Conservation (phyloP, 2,329 filamentous ascomycete genomes). For the Beauveria rudraprayagi region DNA sequence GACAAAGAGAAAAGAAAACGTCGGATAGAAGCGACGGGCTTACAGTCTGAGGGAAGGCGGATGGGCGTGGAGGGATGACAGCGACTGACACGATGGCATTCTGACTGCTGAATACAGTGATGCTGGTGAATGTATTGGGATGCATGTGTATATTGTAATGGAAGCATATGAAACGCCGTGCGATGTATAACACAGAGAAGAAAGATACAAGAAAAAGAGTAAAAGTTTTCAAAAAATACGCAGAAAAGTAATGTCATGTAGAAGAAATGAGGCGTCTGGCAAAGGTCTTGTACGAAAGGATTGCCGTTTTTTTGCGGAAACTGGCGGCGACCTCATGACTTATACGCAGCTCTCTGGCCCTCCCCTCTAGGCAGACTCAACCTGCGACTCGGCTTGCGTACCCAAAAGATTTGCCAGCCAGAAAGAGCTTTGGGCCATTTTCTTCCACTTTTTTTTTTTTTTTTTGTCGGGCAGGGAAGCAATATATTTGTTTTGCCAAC, state of each 20-base stretch:
- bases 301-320: background rate
- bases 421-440: background rate
- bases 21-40: background rate
- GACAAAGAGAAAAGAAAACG: no score
- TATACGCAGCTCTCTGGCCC: background rate
- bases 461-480: no score
- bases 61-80: background rate
- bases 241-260: background rate
- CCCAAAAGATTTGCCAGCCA: background rate
- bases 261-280: background rate
- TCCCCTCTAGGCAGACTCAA: background rate
- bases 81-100: background rate
- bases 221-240: background rate
- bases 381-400: no score
- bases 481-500: no score
- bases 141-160: background rate
- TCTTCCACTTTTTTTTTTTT: no score
- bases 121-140: background rate
- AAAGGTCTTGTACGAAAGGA: background rate
- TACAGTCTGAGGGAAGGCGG: background rate
- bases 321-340: background rate
- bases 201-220: background rate
- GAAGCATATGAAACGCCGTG: background rate
- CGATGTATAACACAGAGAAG: background rate
- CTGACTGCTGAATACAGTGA: background rate